Evolutionary conservation across 2,329 filamentous ascomycete species (phyloP).

Genomic region (Mycocentrospora acerina): DNA sequence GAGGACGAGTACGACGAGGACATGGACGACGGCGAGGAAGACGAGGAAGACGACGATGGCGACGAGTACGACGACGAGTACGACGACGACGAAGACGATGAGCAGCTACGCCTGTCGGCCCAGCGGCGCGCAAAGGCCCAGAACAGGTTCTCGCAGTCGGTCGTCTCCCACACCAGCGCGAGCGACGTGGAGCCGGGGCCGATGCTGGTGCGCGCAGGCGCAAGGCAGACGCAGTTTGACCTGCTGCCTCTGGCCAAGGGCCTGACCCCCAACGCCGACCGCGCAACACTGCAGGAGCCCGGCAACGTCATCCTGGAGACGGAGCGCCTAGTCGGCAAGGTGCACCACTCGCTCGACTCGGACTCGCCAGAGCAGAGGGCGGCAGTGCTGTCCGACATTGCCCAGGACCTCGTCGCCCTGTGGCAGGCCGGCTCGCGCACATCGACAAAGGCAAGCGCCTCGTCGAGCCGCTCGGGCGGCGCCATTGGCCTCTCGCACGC

Average conservation of each 20-base stretch:
- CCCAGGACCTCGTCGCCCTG: conserved; percentile 29
- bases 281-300: conserved; percentile 66
- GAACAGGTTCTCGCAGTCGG: conserved; percentile 32
- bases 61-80: conserved; percentile 46
- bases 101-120: conserved; percentile 48
- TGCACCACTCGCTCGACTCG: conserved; percentile 38
- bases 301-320: conserved; percentile 73
- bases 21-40: conserved; percentile 43
- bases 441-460: conserved; percentile 10
- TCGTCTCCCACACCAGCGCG: conserved; percentile 41
- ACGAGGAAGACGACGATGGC: conserved; percentile 25
- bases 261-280: conserved; percentile 58
- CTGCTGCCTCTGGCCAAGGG: conserved; percentile 73
- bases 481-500: conserved; percentile 70
- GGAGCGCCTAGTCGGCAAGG: conserved; percentile 63
- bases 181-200: conserved; percentile 23
- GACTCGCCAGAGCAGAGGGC: conserved; percentile 33
- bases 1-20: conserved; percentile 17
- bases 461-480: conserved; percentile 45
- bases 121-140: conserved; percentile 25
- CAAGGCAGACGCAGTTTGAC: conserved; percentile 57
- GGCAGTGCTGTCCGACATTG: conserved; percentile 27
- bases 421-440: conserved; percentile 56
- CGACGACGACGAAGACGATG: conserved; percentile 45
- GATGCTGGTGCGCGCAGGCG: conserved; percentile 27